Conservation (phyloP, 768 basidiomycete genomes). For the Krasilnikovozyma curviuscula region DNA sequence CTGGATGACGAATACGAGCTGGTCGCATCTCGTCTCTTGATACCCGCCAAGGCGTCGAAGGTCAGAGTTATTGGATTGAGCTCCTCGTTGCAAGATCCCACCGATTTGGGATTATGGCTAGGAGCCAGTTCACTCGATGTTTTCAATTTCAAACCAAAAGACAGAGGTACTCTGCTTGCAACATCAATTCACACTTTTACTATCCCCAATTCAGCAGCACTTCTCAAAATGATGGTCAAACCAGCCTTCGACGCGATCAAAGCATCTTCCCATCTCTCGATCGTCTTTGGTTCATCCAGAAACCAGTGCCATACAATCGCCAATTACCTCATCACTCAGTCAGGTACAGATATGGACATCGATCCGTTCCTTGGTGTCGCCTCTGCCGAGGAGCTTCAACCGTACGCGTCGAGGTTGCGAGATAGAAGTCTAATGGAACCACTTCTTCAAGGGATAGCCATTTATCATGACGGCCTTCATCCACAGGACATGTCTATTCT, state of each 20-base stretch:
- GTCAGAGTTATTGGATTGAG: constrained; percentile 62
- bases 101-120: constrained; percentile 68
- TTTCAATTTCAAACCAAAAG: constrained; percentile 59
- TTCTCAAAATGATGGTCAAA: constrained; percentile 82
- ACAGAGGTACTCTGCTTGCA: constrained; percentile 59
- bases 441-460: constrained; percentile 65
- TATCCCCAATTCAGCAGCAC: constrained; percentile 62
- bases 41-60: constrained; percentile 38
- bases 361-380: constrained; percentile 46
- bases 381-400: constrained; percentile 37
- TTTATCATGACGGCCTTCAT: constrained; percentile 57
- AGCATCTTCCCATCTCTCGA: constrained; percentile 33
- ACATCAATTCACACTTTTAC: constrained; percentile 57
- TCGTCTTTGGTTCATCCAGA: constrained; percentile 78
- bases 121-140: constrained; percentile 42
- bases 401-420: constrained; percentile 36
- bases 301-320: constrained; percentile 54
- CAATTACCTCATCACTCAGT: constrained; percentile 68
- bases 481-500: constrained; percentile 50
- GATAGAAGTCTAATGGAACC: constrained; percentile 49
- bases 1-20: constrained; percentile 68
- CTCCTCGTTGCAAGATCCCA: constrained; percentile 57
- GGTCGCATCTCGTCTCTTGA: constrained; percentile 47
- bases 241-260: constrained; percentile 63
- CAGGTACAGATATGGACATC: constrained; percentile 49